Percentiles rank a stretch among this genome's conserved stretches.
phyloP scores from a whole-genome alignment of 768 basidiomycete species.

The Porphyrellus cyaneotinctus region DNA sequence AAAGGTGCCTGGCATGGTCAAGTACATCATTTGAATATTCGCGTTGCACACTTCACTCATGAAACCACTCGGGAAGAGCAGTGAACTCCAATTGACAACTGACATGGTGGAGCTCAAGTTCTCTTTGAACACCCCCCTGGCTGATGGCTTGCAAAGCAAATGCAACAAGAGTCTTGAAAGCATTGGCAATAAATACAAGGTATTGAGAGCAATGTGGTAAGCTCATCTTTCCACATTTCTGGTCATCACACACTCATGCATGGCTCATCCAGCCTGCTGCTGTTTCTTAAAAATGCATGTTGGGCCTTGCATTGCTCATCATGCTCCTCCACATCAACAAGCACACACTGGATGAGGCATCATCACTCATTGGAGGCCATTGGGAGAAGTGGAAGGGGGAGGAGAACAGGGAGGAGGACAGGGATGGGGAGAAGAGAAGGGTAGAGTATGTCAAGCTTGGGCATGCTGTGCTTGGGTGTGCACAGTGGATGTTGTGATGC shows the following conservation, averaged over 20 bases:
- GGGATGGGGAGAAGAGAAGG: constrained; percentile 29
- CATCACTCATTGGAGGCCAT: constrained; percentile 74
- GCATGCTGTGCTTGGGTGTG: constrained; percentile 56
- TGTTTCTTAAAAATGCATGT: constrained; percentile 80
- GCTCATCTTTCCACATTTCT: not conserved
- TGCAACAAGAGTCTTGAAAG: constrained; percentile 65
- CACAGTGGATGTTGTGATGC: constrained; percentile 13
- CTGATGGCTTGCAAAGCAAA: constrained; percentile 51
- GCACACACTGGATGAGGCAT: constrained; percentile 76
- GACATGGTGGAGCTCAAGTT: constrained; percentile 99
- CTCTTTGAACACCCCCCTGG: constrained; percentile 75
- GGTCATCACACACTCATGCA: not conserved
- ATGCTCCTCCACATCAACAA: constrained; percentile 92
- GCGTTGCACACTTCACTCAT: constrained; percentile 93
- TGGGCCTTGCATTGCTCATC: constrained; percentile 79
- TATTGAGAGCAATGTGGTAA: constrained; percentile 82
- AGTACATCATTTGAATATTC: constrained; percentile 80
- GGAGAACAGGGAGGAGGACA: constrained; percentile 37
- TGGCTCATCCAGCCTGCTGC: constrained; percentile 68
- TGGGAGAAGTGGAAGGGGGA: constrained; percentile 74
- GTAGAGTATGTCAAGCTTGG: constrained; percentile 66
- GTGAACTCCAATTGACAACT: constrained; percentile 89
- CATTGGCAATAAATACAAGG: constrained; percentile 84
- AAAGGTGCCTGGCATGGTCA: constrained; percentile 66
- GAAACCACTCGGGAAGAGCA: constrained; percentile 84